Base-by-base conservation (phyloP, 2,329 filamentous ascomycete species). In the Epichloe glyceriae region DNA sequence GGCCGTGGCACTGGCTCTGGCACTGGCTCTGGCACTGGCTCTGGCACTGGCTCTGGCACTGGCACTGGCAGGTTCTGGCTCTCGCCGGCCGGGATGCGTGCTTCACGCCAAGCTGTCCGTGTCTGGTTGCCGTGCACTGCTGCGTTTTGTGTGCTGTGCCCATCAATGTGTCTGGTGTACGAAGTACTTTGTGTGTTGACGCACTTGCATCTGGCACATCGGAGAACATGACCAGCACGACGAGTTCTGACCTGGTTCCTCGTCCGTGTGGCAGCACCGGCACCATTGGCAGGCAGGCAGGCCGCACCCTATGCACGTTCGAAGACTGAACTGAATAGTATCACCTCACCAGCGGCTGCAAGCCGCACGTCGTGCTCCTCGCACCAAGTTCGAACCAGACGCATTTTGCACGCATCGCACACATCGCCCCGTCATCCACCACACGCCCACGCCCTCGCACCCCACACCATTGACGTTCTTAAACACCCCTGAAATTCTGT, bases 301-400 rank as follows among this genome's bases (percentile, higher is more conserved):
- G 26, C 26, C 26, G 26, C 26, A 30, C 30, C 30, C 30, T 30
- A 30, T 10, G 30, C 30, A 11, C 30, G 30, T 30, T 30, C 30
- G 37, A 38, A 14, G n/a, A 38, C 37, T 38, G 37, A n/a, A 38
- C 26, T 42, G 14, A 40, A 20, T 10, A 17, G 35, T 35, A 12
- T 40, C 17, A 45, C 45, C 46, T 48, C 35, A 42, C 46, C 47
- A 44, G 51, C 51, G 51, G 51, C 47, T 49, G 51, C 30, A 47
- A 35, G 42, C 42, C 47, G 51, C 51, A 52, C n/a, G 43, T 48
- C 42, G 42, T 49, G 47, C 30, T 20, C 45, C 45, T 48, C 46
- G 7, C 45, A 40, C 43, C 50, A 39, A 35, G 33, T 50, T 50
- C 33, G 22, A n/a, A 45, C 8, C 30, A 17, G 17, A 44, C 12